A percentile compares a stretch with the other conserved stretches of the same genome.
Evolutionary conservation across 2,329 filamentous ascomycete species (phyloP).

Genomic region (Aspergillus eucalypticola): DNA sequence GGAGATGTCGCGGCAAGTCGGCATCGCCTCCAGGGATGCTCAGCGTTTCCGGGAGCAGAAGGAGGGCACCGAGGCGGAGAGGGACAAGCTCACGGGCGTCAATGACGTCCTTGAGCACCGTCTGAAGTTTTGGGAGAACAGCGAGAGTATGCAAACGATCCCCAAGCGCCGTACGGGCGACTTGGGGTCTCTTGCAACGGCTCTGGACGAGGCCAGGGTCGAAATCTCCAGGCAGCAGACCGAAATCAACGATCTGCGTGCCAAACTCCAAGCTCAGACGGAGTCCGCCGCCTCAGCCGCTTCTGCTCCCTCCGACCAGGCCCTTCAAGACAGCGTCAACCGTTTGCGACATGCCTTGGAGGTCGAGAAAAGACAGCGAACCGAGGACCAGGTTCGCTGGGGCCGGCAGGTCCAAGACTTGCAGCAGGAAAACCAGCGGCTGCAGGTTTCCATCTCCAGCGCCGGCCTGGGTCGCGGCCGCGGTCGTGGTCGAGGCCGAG

Average conservation of each 20-base stretch:
- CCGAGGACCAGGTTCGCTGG: slow-evolving; percentile 20
- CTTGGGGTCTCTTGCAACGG: slow-evolving; percentile 15
- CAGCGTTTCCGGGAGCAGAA: slow-evolving; percentile 12
- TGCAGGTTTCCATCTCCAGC: slow-evolving; percentile 23
- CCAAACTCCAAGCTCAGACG: not conserved
- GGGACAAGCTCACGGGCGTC: not conserved
- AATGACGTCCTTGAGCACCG: slow-evolving; percentile 18
- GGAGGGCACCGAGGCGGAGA: not conserved
- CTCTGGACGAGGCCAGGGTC: slow-evolving; percentile 16
- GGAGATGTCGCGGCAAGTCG: slow-evolving; percentile 5
- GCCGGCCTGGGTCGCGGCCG: not conserved
- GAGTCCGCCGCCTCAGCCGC: not conserved
- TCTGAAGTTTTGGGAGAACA: slow-evolving; percentile 9
- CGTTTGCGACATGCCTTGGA: slow-evolving; percentile 15
- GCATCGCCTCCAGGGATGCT: slow-evolving; percentile 15
- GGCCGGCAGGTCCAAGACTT: slow-evolving; percentile 15
- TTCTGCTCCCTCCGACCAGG: slow-evolving; percentile 4
- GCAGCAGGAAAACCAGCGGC: slow-evolving; percentile 19
- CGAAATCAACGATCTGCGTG: slow-evolving; percentile 15
- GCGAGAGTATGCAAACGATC: slow-evolving; percentile 11
- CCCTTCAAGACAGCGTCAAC: slow-evolving; percentile 11
- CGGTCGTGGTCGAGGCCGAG: not conserved
- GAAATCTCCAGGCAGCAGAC: slow-evolving; percentile 14
- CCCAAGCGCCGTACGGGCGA: slow-evolving; percentile 17
- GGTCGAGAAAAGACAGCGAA: slow-evolving; percentile 14